These are phyloP conservation scores for Passiflora organensis DNA, from an alignment of 345 rosid genomes.

Conservation along the genomic window DNA sequence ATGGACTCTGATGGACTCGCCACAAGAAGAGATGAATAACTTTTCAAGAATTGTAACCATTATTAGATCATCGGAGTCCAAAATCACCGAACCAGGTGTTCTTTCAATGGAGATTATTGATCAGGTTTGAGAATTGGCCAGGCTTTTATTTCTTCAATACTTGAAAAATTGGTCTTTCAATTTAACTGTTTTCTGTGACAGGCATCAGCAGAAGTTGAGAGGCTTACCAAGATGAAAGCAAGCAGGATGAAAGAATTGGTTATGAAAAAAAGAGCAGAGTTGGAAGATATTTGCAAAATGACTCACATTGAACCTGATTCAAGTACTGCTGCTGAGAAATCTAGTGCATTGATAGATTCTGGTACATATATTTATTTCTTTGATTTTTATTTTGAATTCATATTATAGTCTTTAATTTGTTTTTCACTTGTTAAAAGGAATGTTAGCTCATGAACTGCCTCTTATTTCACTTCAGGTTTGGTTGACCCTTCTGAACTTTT, in stretches of 20 bases:
- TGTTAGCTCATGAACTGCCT: not conserved
- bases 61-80: slow-evolving; percentile 60
- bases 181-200: slow-evolving; percentile 23
- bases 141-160: slow-evolving; percentile 4
- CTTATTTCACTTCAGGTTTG: slow-evolving; percentile 45
- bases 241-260: slow-evolving; percentile 96
- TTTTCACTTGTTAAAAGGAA: no score
- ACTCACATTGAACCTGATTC: slow-evolving; percentile 79
- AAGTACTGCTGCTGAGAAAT: slow-evolving; percentile 86
- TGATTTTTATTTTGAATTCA: not conserved
- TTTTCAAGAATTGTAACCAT: slow-evolving; percentile 51
- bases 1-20: slow-evolving; percentile 93
- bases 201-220: slow-evolving; percentile 86
- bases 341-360: slow-evolving; percentile 87
- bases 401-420: not conserved
- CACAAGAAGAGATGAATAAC: slow-evolving; percentile 49
- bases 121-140: slow-evolving; percentile 41
- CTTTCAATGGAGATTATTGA: slow-evolving; percentile 68
- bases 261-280: slow-evolving; percentile 74
- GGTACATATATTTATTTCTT: slow-evolving; percentile 34
- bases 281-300: slow-evolving; percentile 68
- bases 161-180: slow-evolving; percentile 8
- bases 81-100: slow-evolving; percentile 54
- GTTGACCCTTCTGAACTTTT: slow-evolving; percentile 92
- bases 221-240: slow-evolving; percentile 71